Evolutionary conservation across 139 green algal genomes (phyloP).

Genomic region (Chlorella sorokiniana): DNA sequence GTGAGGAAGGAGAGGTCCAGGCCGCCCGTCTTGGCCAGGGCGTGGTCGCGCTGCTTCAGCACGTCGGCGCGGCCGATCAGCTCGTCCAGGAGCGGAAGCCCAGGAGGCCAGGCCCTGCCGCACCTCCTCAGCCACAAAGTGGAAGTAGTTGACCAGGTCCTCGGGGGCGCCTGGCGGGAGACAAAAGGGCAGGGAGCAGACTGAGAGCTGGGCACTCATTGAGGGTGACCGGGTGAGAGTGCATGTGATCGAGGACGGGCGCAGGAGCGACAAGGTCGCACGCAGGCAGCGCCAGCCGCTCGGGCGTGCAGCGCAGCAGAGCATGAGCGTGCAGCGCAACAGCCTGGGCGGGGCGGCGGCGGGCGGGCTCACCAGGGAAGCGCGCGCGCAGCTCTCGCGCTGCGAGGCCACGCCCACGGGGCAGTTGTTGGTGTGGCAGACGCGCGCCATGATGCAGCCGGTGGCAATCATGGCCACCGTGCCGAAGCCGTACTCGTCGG

Average conservation of each 20-base stretch:
- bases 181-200: not conserved
- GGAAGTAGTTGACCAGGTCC: slow-evolving; percentile 97
- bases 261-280: too few relatives aligned
- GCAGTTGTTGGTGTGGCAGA: slow-evolving; percentile 99
- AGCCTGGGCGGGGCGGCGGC: too few relatives aligned
- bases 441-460: slow-evolving; percentile 99
- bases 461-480: slow-evolving; percentile 99
- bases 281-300: too few relatives aligned
- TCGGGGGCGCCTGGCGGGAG: slow-evolving; percentile 25
- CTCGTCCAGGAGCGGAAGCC: slow-evolving; percentile 91
- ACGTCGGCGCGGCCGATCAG: slow-evolving; percentile 85
- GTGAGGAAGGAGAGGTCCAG: slow-evolving; percentile 96
- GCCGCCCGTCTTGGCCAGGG: slow-evolving; percentile 87
- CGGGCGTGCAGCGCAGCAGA: too few relatives aligned
- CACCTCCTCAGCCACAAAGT: slow-evolving; percentile 93
- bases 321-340: too few relatives aligned
- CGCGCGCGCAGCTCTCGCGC: slow-evolving; percentile 95
- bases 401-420: slow-evolving; percentile 96
- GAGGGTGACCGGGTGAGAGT: too few relatives aligned
- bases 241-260: too few relatives aligned
- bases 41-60: slow-evolving; percentile 62
- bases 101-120: slow-evolving; percentile 81
- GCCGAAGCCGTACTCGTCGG: slow-evolving; percentile 97
- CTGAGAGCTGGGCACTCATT: too few relatives aligned
- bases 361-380: slow-evolving; percentile 86